These are phyloP conservation scores for Fagopyrum esculentum DNA, from an alignment of 148 eudicot species.

Conservation along the genomic window DNA sequence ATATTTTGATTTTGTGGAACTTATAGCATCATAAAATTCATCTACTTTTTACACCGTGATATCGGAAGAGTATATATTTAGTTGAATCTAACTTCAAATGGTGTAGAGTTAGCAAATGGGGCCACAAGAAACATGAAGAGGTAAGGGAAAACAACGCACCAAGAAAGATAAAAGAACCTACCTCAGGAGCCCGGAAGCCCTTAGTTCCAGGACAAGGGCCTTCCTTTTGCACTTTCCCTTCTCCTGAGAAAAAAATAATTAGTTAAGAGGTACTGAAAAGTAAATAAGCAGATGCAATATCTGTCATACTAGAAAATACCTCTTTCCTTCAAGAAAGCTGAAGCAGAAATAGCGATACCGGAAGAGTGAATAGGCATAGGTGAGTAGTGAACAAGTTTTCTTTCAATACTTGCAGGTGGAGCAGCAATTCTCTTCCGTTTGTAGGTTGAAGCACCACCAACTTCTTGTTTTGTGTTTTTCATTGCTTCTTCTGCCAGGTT, in stretches of 20 bases:
- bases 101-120: not conserved
- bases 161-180: constrained; percentile 20
- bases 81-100: not conserved
- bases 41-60: not conserved
- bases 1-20: not conserved
- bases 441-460: constrained; percentile 37
- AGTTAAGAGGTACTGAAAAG: not conserved
- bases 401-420: constrained; percentile 40
- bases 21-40: not conserved
- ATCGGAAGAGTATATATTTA: not conserved
- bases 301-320: constrained; percentile 26
- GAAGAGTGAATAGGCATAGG: constrained; percentile 77
- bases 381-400: constrained; percentile 40
- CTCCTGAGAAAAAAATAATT: constrained; percentile 20
- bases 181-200: constrained; percentile 99
- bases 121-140: not conserved
- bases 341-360: constrained; percentile 51
- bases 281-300: not conserved
- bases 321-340: constrained; percentile 48
- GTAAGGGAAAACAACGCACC: not conserved
- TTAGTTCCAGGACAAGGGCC: constrained; percentile 97
- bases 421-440: constrained; percentile 89
- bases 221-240: constrained; percentile 53
- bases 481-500: constrained; percentile 64
- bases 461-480: constrained; percentile 40